phyloP scores from a whole-genome alignment of 75 land plant genomes.

The Pinus tabuliformis region DNA sequence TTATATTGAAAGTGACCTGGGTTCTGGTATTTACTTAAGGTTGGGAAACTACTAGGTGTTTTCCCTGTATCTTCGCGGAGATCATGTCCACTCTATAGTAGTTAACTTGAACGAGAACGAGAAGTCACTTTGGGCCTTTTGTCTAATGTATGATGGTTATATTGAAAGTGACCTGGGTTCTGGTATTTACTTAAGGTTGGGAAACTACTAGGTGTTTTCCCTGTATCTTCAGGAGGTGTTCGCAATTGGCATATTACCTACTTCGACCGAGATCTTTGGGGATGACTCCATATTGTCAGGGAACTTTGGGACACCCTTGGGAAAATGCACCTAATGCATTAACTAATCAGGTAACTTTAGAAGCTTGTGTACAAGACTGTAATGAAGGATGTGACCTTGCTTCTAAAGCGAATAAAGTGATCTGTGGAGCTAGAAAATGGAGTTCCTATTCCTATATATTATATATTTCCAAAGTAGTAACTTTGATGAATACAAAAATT shows the following conservation, averaged over 20 bases:
- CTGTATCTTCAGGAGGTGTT: too few species aligned
- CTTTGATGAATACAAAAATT: too few species aligned
- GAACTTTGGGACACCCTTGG: conserved; percentile 20
- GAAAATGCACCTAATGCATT: conserved; percentile 22
- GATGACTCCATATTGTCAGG: conserved; percentile 9
- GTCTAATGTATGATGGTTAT: neutral
- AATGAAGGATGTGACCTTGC: conserved; percentile 12
- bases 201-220: too few species aligned
- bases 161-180: too few species aligned
- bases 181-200: too few species aligned
- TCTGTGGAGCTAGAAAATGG: conserved; percentile 12
- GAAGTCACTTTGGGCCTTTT: neutral
- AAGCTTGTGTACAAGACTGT: conserved; percentile 21
- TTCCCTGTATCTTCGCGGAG: neutral
- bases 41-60: too few species aligned
- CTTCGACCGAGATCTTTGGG: neutral
- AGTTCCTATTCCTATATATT: conserved; percentile 3
- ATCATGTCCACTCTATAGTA: neutral
- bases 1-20: too few species aligned
- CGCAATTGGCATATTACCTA: too few species aligned
- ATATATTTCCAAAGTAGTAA: too few species aligned
- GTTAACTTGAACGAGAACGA: neutral
- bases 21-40: too few species aligned
- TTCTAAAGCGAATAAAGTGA: neutral
- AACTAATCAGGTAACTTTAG: conserved; percentile 23